A percentile compares a stretch with the other conserved stretches of the same genome.
These are phyloP conservation scores for Blastobotrys niveus DNA, from an alignment of 1,139 yeast genomes.

Conservation along the genomic window DNA sequence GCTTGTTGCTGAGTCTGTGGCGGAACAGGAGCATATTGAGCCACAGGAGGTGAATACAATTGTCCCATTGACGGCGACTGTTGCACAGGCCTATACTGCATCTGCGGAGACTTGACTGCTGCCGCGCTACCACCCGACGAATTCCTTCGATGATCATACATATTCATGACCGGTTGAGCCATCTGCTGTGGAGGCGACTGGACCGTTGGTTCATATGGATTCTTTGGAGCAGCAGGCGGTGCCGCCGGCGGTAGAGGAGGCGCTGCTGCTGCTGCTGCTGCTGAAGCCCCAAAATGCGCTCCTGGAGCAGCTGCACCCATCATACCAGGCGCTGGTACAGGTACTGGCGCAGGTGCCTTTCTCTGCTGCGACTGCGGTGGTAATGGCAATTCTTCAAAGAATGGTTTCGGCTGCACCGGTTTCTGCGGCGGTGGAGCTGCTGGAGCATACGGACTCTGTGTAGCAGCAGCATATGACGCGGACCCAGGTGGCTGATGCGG, in stretches of 20 bases:
- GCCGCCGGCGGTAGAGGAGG: slow-evolving; percentile 1
- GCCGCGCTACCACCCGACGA: slow-evolving; percentile 15
- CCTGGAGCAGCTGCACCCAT: not conserved
- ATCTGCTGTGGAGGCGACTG: slow-evolving; percentile 2
- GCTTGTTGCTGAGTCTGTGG: slow-evolving; percentile 6
- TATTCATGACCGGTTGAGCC: not conserved
- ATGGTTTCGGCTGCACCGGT: slow-evolving; percentile 35
- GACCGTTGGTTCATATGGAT: slow-evolving; percentile 8
- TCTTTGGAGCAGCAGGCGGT: slow-evolving; percentile 1
- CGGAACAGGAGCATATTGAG: slow-evolving; percentile 7
- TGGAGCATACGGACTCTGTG: slow-evolving; percentile 14
- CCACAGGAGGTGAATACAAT: slow-evolving; percentile 2
- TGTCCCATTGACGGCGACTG: slow-evolving; percentile 5
- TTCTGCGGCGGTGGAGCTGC: not conserved
- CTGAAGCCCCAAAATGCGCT: not conserved
- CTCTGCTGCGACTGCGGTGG: slow-evolving; percentile 4
- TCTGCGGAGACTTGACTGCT: slow-evolving; percentile 4
- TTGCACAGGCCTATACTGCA: slow-evolving; percentile 5
- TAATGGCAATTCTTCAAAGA: slow-evolving; percentile 52
- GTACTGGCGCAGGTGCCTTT: not conserved
- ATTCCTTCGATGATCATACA: slow-evolving; percentile 14
- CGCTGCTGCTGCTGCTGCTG: not conserved
- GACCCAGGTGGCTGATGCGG: slow-evolving; percentile 10
- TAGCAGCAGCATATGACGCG: slow-evolving; percentile 8
- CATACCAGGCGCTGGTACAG: not conserved